Conservation (phyloP, 2,329 filamentous ascomycete species). For the Aspergillus ochraceoroseus region DNA sequence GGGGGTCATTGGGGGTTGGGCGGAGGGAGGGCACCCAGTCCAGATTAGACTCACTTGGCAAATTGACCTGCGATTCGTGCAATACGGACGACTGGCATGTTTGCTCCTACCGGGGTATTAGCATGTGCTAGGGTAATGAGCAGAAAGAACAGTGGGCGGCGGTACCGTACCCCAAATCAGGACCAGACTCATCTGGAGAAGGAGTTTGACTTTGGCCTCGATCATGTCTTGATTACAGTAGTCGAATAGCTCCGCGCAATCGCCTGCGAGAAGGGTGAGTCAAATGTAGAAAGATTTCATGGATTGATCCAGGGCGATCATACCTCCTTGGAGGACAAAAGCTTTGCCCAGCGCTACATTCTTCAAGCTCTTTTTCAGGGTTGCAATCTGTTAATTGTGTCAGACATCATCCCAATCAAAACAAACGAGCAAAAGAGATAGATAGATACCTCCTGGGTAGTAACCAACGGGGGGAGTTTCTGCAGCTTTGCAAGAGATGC, state of each 20-base stretch:
- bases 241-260: conserved; percentile 95
- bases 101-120: conserved; percentile 41
- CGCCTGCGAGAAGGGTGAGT: conserved; percentile 39
- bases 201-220: conserved; percentile 92
- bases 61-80: conserved; percentile 97
- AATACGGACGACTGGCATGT: conserved; percentile 82
- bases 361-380: conserved; percentile 69
- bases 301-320: conserved; percentile 5
- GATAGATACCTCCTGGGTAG: conserved; percentile 40
- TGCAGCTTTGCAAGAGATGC: conserved; percentile 42
- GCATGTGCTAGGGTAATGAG: conserved; percentile 5
- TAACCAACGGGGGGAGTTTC: conserved; percentile 46
- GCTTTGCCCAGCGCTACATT: conserved; percentile 87
- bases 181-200: conserved; percentile 94
- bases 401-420: not conserved
- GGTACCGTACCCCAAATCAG: conserved; percentile 70
- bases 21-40: not conserved
- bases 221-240: conserved; percentile 89
- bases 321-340: conserved; percentile 87
- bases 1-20: too few species aligned
- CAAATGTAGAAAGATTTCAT: not conserved
- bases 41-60: conserved; percentile 59
- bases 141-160: conserved; percentile 27
- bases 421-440: not conserved
- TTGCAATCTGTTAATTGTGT: conserved; percentile 54